Percentiles rank a stretch among this genome's conserved stretches.
These are phyloP conservation scores for Martiniozyma abietophila DNA, from an alignment of 805 yeast genomes.

Conservation along the genomic window DNA sequence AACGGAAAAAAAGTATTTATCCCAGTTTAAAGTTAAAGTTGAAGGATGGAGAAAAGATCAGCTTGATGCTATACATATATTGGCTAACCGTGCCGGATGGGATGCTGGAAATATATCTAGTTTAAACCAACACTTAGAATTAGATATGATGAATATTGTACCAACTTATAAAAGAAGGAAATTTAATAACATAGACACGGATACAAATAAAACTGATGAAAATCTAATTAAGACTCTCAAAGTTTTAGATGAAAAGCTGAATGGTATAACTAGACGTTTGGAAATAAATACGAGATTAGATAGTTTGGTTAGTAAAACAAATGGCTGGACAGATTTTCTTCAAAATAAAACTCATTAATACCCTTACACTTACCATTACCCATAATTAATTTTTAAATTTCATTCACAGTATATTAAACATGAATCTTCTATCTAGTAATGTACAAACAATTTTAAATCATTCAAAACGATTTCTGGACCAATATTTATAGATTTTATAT, in stretches of 20 bases:
- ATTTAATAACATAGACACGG: neutral
- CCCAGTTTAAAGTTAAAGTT: constrained; percentile 14
- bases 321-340: too few species aligned
- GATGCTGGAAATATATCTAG: constrained; percentile 2
- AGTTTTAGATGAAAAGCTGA: too few species aligned
- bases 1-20: constrained; percentile 16
- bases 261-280: too few species aligned
- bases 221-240: too few species aligned
- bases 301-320: too few species aligned
- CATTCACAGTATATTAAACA: too few species aligned
- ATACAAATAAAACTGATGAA: too few species aligned
- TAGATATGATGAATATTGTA: neutral
- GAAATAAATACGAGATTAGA: too few species aligned
- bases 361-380: too few species aligned
- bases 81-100: constrained; percentile 6
- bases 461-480: constrained; percentile 3
- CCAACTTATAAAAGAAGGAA: neutral
- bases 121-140: constrained; percentile 6
- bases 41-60: constrained; percentile 11
- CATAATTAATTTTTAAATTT: too few species aligned
- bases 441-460: constrained; percentile 17
- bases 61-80: constrained; percentile 6
- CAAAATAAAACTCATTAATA: too few species aligned
- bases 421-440: too few species aligned
- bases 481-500: constrained; percentile 8